Evolutionary conservation across 78 protist genomes (phyloP), one percentile per base, ranked within the genome.

Genomic region (Creolimax fragrantissima): DNA sequence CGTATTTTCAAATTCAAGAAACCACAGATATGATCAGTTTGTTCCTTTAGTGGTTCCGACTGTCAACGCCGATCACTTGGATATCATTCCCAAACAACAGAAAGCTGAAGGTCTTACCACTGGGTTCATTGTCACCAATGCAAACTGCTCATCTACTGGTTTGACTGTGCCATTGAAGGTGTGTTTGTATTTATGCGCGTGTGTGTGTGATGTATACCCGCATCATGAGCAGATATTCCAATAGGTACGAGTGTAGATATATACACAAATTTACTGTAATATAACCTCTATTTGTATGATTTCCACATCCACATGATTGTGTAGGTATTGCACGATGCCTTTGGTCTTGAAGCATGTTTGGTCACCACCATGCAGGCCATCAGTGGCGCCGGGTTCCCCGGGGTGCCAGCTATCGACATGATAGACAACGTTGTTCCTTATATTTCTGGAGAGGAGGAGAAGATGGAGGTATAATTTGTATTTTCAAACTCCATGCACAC

Each of bases 361-460:
- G 96, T 93, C 6, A 83, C 92, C 43, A 95, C 96, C 6, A 95
- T 95, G 96, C 96, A 95, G 91, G 94, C 96, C 2, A 42, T 95
- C 41, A 84, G 92, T 2, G 96, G 96, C 24, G 94, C 94, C 4
- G 96, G 96, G n/a, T 94, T 92, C 85, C 96, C 96, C 35, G 96
- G 96, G 4, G 95, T 93, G 36, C 67, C 94, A 45, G 93, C 94
- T 3, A 32, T 95, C 37, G 96, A 95, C 91, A 95, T 95, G 39
- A 2, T 88, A 37, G 94, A 91, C 90, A 95, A 95, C 41, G 96
- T 95, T 41, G 85, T 95, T 2, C 96, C 96, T 2, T 93, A 91
- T 91, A 95, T 95, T 45, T 41, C 83, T 17, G 94, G 94, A 42
- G 96, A 95, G 91, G 96, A 95, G 39, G 95, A 92, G 41, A 95